Percentiles rank a stretch among this genome's conserved stretches.
Conservation (phyloP, 345 rosid genomes). For the Clausena lansium region DNA sequence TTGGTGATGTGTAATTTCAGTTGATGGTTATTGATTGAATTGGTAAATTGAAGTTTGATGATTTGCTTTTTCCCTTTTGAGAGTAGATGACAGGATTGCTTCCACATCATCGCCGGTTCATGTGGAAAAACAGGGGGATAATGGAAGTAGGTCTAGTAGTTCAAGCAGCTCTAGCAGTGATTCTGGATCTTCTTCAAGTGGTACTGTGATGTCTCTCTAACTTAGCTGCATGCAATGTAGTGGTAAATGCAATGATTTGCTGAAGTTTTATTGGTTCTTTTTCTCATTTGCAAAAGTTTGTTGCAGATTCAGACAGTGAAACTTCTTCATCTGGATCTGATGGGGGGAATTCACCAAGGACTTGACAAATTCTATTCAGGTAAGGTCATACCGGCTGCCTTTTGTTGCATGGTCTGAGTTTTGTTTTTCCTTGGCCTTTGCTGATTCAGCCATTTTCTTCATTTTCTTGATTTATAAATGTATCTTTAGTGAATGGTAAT, state of each 20-base stretch:
- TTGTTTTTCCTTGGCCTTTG: not conserved
- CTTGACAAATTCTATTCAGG: slow-evolving; percentile 29
- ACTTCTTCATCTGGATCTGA: slow-evolving; percentile 94
- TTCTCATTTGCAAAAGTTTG: slow-evolving; percentile 14
- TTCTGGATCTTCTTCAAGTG: slow-evolving; percentile 96
- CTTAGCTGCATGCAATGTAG: not conserved
- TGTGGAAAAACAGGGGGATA: slow-evolving; percentile 56
- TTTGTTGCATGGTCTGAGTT: not conserved
- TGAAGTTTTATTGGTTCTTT: not conserved
- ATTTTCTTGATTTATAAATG: not conserved
- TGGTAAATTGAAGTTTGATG: slow-evolving; percentile 8
- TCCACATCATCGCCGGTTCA: slow-evolving; percentile 49
- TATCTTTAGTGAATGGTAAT: not conserved
- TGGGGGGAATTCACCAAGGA: slow-evolving; percentile 44
- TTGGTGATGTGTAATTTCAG: not conserved
- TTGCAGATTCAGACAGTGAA: slow-evolving; percentile 88
- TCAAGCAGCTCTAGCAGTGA: slow-evolving; percentile 97
- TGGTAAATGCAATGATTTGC: not conserved
- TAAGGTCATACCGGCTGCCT: slow-evolving; percentile 6
- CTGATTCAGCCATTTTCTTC: not conserved
- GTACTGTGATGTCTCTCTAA: slow-evolving; percentile 35
- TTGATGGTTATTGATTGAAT: slow-evolving; percentile 10
- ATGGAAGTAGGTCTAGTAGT: slow-evolving; percentile 81
- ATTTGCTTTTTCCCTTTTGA: slow-evolving; percentile 1
- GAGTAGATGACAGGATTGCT: slow-evolving; percentile 56